Conservation (phyloP, 495 filamentous ascomycete species). For the Hypoxylon fuscum region DNA sequence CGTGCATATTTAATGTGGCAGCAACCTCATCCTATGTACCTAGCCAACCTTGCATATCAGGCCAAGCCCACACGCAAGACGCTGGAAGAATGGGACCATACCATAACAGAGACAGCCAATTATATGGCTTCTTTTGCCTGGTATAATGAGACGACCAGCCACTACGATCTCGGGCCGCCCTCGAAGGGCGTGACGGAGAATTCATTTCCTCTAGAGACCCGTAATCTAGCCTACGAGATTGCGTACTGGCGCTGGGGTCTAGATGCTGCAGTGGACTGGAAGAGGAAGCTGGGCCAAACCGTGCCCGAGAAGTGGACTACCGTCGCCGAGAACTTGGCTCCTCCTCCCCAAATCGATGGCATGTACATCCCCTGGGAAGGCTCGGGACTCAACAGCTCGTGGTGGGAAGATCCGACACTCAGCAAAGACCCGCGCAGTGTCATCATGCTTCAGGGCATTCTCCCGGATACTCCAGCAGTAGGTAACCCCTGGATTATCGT, state of each 20-base stretch:
- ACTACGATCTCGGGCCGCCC: conserved; percentile 55
- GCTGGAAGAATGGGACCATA: conserved; percentile 49
- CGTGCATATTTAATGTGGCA: conserved; percentile 55
- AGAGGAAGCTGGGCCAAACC: conserved; percentile 42
- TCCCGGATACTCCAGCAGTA: conserved; percentile 45
- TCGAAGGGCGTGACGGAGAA: conserved; percentile 53
- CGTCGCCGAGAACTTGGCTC: conserved; percentile 47
- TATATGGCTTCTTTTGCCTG: conserved; percentile 53
- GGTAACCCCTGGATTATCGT: neutral
- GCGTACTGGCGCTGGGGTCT: conserved; percentile 61
- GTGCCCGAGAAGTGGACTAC: conserved; percentile 46
- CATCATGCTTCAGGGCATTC: conserved; percentile 46
- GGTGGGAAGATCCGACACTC: conserved; percentile 44
- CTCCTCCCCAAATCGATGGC: conserved; percentile 47
- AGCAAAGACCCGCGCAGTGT: conserved; percentile 50
- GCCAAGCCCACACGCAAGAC: conserved; percentile 40
- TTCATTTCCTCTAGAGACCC: conserved; percentile 47
- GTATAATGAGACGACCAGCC: conserved; percentile 47
- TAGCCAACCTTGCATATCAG: conserved; percentile 52
- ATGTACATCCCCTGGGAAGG: conserved; percentile 52
- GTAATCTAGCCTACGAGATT: conserved; percentile 49
- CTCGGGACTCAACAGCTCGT: conserved; percentile 43
- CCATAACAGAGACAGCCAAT: conserved; percentile 48
- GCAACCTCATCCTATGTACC: conserved; percentile 53
- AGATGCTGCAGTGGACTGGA: conserved; percentile 41